phyloP scores from a whole-genome alignment of 768 basidiomycete genomes.

The Podaxis sp. region DNA sequence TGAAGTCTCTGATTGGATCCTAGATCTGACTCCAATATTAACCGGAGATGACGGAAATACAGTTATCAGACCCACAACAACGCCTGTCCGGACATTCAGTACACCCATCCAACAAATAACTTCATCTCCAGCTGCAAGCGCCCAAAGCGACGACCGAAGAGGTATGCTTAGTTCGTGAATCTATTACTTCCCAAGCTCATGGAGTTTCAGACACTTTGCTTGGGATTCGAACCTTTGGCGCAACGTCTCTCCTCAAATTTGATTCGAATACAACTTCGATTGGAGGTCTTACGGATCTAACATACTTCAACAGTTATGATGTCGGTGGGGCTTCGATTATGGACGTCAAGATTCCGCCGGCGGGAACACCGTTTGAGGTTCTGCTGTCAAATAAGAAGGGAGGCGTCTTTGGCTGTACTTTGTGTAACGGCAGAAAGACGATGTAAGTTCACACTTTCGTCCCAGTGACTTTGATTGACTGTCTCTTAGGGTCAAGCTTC shows the following conservation, averaged over 20 bases:
- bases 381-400: conserved; percentile 53
- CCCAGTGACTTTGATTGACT: background rate
- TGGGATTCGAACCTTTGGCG: conserved; percentile 48
- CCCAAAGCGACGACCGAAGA: background rate
- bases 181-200: background rate
- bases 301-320: conserved; percentile 37
- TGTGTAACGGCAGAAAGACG: conserved; percentile 34
- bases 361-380: conserved; percentile 28
- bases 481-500: conserved; percentile 21
- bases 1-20: background rate
- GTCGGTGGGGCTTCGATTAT: conserved; percentile 40
- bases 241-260: conserved; percentile 41
- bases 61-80: conserved; percentile 40
- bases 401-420: conserved; percentile 44
- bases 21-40: conserved; percentile 53
- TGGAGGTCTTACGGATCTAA: conserved; percentile 29
- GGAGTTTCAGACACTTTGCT: conserved; percentile 27
- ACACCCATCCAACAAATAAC: conserved; percentile 72
- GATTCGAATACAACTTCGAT: conserved; percentile 11
- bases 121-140: conserved; percentile 24
- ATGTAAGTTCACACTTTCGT: conserved; percentile 32
- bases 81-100: conserved; percentile 46
- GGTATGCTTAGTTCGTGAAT: background rate
- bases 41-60: conserved; percentile 25
- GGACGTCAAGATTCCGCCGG: conserved; percentile 45